Base-by-base conservation (phyloP, 2,329 filamentous ascomycete genomes). In the Paraphaeosphaeria minitans region DNA sequence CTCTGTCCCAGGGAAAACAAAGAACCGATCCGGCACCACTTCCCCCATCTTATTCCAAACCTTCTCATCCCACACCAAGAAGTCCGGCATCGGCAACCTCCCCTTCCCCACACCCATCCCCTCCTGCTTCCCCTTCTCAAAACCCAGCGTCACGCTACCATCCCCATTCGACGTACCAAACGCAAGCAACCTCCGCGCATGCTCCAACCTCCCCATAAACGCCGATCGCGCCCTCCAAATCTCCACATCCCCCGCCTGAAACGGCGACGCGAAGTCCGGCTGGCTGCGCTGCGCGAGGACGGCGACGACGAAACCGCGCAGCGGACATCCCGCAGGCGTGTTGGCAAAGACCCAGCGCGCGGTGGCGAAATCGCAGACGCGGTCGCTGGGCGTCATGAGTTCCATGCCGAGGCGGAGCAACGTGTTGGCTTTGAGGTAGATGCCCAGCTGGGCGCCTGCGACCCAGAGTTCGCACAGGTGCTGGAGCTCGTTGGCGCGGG, bases 311-410 rank as follows among this genome's bases (percentile, higher is more conserved):
- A 41, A 59, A 3, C 24, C 42, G 1, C 57, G 27, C 4, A 59
- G 48, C 47, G 54, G 54, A 7, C 22, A 19, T 16, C 37, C 33
- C 16, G 52, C 14, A 5, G 31, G 35, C 41, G 57, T 59, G 12
- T 51, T 55, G 8, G 54, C 53, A n/a, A 60, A 64, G 27, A 64
- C 62, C 43, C 49, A 60, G 24, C 24, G 39, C 19, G 58, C 57
- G 16, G 29, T 41, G 8, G 47, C 49, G 4, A 58, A 31, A 12
- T 19, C 19, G 37, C 56, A 53, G 6, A 43, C 12, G 12, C 24
- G 52, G 10, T 53, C 21, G 14, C 9, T 0, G 0, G 57, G 59
- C n/a, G 56, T 37, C 59, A 58, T 60, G 37, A 55, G 16, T 39
- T 51, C 59, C 59, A 64, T 62, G 7, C 59, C 62, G 13, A 62